Evolutionary conservation across 129 eudicot species (phyloP).

Genomic region (Centella asiatica): DNA sequence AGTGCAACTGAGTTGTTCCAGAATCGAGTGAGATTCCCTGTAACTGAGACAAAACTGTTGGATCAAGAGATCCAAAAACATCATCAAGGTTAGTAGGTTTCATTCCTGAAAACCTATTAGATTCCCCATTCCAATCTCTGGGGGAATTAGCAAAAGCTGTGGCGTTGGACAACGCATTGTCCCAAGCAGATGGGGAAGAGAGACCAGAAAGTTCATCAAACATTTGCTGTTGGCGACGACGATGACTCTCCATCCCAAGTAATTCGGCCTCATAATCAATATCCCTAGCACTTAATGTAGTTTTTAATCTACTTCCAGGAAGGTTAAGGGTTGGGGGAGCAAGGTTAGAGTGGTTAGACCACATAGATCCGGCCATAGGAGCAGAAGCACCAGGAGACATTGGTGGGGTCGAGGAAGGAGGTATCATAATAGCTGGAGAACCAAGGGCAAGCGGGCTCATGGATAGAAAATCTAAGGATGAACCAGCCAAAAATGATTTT

Average conservation of each 20-base stretch:
- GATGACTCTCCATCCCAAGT: slow-evolving; percentile 21
- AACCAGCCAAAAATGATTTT: slow-evolving; percentile 27
- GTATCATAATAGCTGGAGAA: slow-evolving; percentile 45
- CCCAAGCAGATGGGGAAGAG: slow-evolving; percentile 41
- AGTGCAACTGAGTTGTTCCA: slow-evolving; percentile 23
- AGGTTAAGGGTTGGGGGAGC: slow-evolving; percentile 48
- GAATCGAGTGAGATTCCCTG: slow-evolving; percentile 29
- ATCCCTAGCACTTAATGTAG: slow-evolving; percentile 43
- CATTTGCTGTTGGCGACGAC: slow-evolving; percentile 35
- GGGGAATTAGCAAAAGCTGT: slow-evolving; percentile 24
- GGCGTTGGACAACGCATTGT: slow-evolving; percentile 8
- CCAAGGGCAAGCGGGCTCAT: slow-evolving; percentile 52
- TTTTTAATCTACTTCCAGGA: slow-evolving; percentile 49
- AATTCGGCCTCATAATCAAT: slow-evolving; percentile 44
- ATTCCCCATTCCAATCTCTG: slow-evolving; percentile 24
- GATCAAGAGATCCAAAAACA: slow-evolving; percentile 26
- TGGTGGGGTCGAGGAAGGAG: slow-evolving; percentile 44
- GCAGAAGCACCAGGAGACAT: slow-evolving; percentile 41
- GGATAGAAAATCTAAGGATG: slow-evolving; percentile 38
- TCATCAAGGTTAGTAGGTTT: slow-evolving; percentile 41
- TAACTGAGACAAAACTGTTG: slow-evolving; percentile 22
- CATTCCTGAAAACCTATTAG: slow-evolving; percentile 21
- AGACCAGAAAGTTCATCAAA: slow-evolving; percentile 34
- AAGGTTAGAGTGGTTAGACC: slow-evolving; percentile 41
- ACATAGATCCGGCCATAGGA: slow-evolving; percentile 42